These are phyloP conservation scores for Phaeotremella fagi DNA, from an alignment of 768 basidiomycete species.

Conservation along the genomic window DNA sequence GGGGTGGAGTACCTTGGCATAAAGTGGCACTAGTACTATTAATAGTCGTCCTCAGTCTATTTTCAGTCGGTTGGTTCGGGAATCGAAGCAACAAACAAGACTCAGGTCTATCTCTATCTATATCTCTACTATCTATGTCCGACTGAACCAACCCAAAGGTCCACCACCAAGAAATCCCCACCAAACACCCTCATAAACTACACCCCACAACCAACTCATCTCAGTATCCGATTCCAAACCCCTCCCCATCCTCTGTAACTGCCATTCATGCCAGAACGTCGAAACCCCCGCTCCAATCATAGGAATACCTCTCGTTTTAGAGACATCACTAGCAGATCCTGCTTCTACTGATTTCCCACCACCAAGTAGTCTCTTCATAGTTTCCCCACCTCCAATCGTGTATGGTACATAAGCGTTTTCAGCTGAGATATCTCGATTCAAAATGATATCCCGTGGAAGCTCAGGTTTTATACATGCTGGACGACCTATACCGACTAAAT, in stretches of 20 bases:
- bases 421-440: constrained; percentile 19
- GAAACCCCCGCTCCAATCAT: constrained; percentile 38
- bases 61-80: no score
- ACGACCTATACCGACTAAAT: constrained; percentile 38
- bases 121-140: neutral
- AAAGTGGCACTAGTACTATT: no score
- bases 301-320: constrained; percentile 14
- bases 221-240: constrained; percentile 29
- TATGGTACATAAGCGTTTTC: constrained; percentile 25
- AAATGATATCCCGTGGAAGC: constrained; percentile 21
- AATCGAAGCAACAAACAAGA: neutral
- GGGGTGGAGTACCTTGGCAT: no score
- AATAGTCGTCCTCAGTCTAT: no score
- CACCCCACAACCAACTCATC: constrained; percentile 31
- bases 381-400: constrained; percentile 21
- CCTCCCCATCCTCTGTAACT: constrained; percentile 29
- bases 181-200: constrained; percentile 23
- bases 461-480: constrained; percentile 30
- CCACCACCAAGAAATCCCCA: constrained; percentile 21
- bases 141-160: constrained; percentile 5
- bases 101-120: neutral
- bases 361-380: constrained; percentile 16
- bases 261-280: constrained; percentile 45
- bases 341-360: constrained; percentile 7
- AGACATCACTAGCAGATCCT: neutral